Evolutionary conservation across 148 eudicot species (phyloP), one percentile per base, ranked within the genome.

Genomic region (Dianthus caryophyllus): DNA sequence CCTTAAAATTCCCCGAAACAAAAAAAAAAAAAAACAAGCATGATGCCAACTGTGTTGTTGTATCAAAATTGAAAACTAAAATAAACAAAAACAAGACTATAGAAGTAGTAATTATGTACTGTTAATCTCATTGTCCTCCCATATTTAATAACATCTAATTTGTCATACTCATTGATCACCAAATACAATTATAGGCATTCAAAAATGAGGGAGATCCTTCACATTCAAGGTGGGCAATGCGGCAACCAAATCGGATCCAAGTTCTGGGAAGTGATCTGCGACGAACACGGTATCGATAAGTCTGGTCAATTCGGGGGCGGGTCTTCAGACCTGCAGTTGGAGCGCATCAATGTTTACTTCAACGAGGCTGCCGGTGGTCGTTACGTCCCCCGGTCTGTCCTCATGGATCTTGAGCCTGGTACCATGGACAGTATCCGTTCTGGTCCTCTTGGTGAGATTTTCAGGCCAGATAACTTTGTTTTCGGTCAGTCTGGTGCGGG

Each of bases 211-310:
- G 64, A 60, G 36, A 60, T 60, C 5, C 13, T 60, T 18, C 64
- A 60, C 64, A 60, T 60, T 10, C 64, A 60, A 60, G 64, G 64
- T 33, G 64, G 64, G 14, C 64, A 60, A 38, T 60, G 64, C 47
- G 64, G 64, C 14, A 60, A 60, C 64, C 64, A 60, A 60, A 60
- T 60, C 26, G 64, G 64, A 16, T 60, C 64, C 15, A 60, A 60
- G 20, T 60, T 60, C 64, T 60, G 64, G 64, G 64, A 60, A 39
- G 64, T 60, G 16, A 60, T 60, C 2, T 60, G 64, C 47, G 64
- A 60, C 46, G 64, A 60, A 20, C 64, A 60, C 47, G 64, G 64
- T 0, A 39, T 60, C 6, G 64, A 60, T 8, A 33, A 36, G 11
- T n/a, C 47, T 14, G 64, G 64, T 36, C 64, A 60, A 60, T 60